Base-by-base conservation (phyloP, 768 basidiomycete species). In the Amanita molliuscula region DNA sequence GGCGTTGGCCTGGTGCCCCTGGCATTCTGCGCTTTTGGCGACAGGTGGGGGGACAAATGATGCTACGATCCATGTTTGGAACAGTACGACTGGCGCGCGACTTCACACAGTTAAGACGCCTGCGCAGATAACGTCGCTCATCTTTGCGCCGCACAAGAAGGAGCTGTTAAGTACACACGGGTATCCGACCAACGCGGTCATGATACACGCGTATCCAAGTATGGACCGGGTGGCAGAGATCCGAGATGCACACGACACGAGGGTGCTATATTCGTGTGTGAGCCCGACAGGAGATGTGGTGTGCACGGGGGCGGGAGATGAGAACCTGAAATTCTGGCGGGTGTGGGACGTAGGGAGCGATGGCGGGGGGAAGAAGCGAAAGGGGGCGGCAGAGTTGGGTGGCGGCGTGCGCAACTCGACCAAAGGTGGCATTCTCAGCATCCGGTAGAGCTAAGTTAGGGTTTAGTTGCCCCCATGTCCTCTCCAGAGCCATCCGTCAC, bases 261-360 rank as follows among this genome's bases (percentile, higher is more conserved):
- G 96, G 3, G 88, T 98, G 46, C 68, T 98, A 36, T 91, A 86
- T 62, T 89, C 86, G 50, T 80, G 84, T 18, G 62, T 96, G 6
- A 80, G 86, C 50, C 96, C 96, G 2, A 85, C 81, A 6, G 96
- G 96, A 0, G 91, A 93, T 56, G 82, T 92, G 3, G 83, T 99
- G 8, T 87, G 82, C 55, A 98, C 95, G 0, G 91, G 88, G 6
- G 91, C 90, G 1, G 87, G 87, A 0, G 96, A 98, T 60, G 95
- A 98, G 72, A 94, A 94, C 60, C 71, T 98, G 59, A 98, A 97
- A 72, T 95, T 95, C 67, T 95, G 93, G 93, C 79, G 81, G 52
- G 75, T 90, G 34, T 89, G 88, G 88, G 87, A 88, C 44, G 64
- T 74, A 36, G 72, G 68, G 7, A 69, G 66, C 55, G 67, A 66